Percentiles rank a stretch among this genome's conserved stretches.
Evolutionary conservation across 1,284 basidiomycete genomes (phyloP).

Genomic region (Ceratobasidium theobromae): DNA sequence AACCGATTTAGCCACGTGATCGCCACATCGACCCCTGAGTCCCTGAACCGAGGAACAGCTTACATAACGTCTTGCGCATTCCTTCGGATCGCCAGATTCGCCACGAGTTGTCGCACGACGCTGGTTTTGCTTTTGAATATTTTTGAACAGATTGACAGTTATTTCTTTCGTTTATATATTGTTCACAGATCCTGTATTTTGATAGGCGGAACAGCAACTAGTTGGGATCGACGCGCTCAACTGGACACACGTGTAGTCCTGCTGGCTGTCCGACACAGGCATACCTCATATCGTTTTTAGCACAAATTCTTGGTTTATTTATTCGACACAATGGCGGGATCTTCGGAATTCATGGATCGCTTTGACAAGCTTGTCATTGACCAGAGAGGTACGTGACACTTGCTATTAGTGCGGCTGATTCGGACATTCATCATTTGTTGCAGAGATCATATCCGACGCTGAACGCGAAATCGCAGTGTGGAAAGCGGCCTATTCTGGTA

Average conservation of each 20-base stretch:
- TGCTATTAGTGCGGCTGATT: neutral
- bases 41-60: too few relatives aligned
- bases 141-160: constrained; percentile 13
- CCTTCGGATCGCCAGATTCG: too few relatives aligned
- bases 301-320: neutral
- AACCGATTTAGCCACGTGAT: too few relatives aligned
- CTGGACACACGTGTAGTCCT: neutral
- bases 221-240: neutral
- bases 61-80: too few relatives aligned
- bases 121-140: constrained; percentile 12
- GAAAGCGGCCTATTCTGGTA: constrained; percentile 1
- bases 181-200: neutral
- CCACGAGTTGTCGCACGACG: too few relatives aligned
- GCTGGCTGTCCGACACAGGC: neutral
- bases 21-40: too few relatives aligned
- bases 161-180: constrained; percentile 25
- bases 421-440: neutral
- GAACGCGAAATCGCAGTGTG: constrained; percentile 19
- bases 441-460: constrained; percentile 19
- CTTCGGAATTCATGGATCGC: neutral
- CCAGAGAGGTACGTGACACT: constrained; percentile 2
- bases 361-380: constrained; percentile 4
- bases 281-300: neutral
- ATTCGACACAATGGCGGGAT: constrained; percentile 5
- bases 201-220: too few relatives aligned